These are phyloP conservation scores for Theileria orientalis DNA, from an alignment of 169 alveolate species.

Conservation along the genomic window DNA sequence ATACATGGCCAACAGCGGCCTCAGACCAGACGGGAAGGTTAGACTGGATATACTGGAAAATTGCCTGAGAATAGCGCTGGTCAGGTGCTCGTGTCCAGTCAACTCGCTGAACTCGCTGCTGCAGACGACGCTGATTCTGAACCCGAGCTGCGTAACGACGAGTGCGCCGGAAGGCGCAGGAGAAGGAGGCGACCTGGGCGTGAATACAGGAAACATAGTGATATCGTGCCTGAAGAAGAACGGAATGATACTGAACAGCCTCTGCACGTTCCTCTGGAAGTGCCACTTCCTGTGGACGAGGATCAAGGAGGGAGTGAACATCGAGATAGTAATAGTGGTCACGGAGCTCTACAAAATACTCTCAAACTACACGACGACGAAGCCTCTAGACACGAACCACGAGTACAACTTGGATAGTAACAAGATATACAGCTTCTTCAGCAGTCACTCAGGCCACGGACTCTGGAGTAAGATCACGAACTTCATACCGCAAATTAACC, in stretches of 20 bases:
- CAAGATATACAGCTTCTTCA: conserved; percentile 9
- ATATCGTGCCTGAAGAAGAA: conserved; percentile 7
- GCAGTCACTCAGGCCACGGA: background rate
- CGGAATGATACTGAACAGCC: conserved; percentile 39
- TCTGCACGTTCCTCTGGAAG: conserved; percentile 58
- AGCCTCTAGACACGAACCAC: background rate
- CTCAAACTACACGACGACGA: conserved; percentile 3
- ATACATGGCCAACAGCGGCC: background rate
- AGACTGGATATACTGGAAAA: conserved; percentile 57
- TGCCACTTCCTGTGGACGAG: conserved; percentile 66
- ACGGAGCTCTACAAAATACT: conserved; percentile 42
- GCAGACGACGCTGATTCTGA: conserved; percentile 42
- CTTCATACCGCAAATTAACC: conserved; percentile 5
- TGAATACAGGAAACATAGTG: background rate
- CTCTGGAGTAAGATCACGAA: conserved; percentile 5
- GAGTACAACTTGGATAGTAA: background rate
- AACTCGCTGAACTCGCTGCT: conserved; percentile 50
- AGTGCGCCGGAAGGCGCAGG: background rate
- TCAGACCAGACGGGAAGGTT: background rate
- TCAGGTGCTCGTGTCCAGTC: conserved; percentile 51
- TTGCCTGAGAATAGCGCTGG: conserved; percentile 43
- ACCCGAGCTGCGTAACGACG: conserved; percentile 19
- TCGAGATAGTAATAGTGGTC: conserved; percentile 34
- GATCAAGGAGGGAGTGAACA: conserved; percentile 46
- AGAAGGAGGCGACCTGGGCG: background rate